Evolutionary conservation across 108 stramenopile species (phyloP), one percentile per base, ranked within the genome.

Genomic region (Skeletonema tropicum): DNA sequence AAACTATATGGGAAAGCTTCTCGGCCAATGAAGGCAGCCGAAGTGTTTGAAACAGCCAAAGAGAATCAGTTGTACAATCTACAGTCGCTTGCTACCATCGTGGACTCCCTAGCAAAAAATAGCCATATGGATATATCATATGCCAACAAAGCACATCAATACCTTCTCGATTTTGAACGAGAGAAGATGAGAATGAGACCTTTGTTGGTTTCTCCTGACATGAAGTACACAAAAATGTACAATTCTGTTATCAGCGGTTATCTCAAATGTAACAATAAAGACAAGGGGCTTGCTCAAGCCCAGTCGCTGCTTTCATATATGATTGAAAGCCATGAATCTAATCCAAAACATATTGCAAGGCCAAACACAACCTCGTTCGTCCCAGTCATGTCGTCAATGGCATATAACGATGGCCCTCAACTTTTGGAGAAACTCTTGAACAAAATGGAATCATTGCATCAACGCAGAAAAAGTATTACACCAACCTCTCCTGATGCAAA

Each of bases 321-420:
- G 80, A 70, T 81, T 33, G 63, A 63, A 57, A 71, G 58, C 48
- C 69, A 81, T 46, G 66, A 61, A 31, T 31, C 66, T 29, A 74
- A 80, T 49, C 68, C 80, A 38, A n/a, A 52, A 62, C 73, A 81
- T 59, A 60, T 81, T 2, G 80, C 68, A 19, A 63, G 80, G 33
- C 80, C 80, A 36, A 81, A 81, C 31, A 74, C 73, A 9, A 70
- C 80, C 13, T 74, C 68, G 46, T 81, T 81, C 23, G 64, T 67
- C 7, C 52, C 14, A 30, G 69, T 81, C 35, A 81, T 81, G 80
- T 41, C 74, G 31, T 58, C 80, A n/a, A 42, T 81, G 41, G 68
- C 80, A 1, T 55, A 74, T 21, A 25, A n/a, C 29, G 80, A 69
- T 21, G 29, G 42, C n/a, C 33, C 74, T 31, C n/a, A 21, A 9